Conservation (phyloP, 495 filamentous ascomycete species). For the Aspergillus haitiensis region DNA sequence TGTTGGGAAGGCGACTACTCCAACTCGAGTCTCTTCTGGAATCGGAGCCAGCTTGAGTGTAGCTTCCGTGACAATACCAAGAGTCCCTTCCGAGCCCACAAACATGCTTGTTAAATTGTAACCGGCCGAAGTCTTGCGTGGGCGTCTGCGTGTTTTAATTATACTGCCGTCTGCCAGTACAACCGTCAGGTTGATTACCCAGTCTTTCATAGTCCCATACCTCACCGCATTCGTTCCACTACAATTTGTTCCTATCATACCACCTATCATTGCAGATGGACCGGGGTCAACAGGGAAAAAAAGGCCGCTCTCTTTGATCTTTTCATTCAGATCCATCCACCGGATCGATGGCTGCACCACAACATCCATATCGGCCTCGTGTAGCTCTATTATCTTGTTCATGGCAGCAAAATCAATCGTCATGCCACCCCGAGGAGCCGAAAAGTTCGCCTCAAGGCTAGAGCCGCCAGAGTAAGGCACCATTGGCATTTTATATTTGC, state of each 20-base stretch:
- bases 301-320: slow-evolving; percentile 71
- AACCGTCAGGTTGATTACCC: slow-evolving; percentile 87
- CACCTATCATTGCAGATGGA: slow-evolving; percentile 76
- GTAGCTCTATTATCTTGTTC: slow-evolving; percentile 75
- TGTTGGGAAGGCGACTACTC: slow-evolving; percentile 75
- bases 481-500: slow-evolving; percentile 82
- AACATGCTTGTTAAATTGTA: slow-evolving; percentile 86
- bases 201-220: slow-evolving; percentile 96
- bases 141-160: slow-evolving; percentile 70
- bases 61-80: slow-evolving; percentile 85
- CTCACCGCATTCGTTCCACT: slow-evolving; percentile 90
- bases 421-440: slow-evolving; percentile 79
- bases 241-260: slow-evolving; percentile 95
- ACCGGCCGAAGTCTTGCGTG: slow-evolving; percentile 76
- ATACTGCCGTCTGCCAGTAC: slow-evolving; percentile 90
- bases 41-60: slow-evolving; percentile 80
- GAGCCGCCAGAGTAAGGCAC: slow-evolving; percentile 82
- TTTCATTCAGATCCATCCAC: slow-evolving; percentile 87
- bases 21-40: slow-evolving; percentile 77
- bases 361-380: slow-evolving; percentile 87
- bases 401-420: slow-evolving; percentile 87
- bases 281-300: slow-evolving; percentile 90
- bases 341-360: slow-evolving; percentile 86
- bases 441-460: slow-evolving; percentile 86
- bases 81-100: slow-evolving; percentile 88